phyloP scores from a whole-genome alignment of 805 yeast species.

The Yamadazyma sp. region DNA sequence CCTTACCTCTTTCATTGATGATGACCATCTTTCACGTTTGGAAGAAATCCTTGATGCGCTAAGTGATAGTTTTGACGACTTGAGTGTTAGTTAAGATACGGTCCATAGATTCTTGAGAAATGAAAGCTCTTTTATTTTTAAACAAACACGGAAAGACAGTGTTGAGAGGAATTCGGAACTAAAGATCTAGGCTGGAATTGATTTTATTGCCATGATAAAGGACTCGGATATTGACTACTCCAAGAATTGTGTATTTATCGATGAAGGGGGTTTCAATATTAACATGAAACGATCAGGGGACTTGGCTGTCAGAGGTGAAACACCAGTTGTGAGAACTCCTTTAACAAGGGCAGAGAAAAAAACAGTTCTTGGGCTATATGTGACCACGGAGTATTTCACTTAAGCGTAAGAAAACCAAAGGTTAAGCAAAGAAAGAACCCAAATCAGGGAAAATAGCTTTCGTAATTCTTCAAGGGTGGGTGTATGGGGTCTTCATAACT shows the following conservation, averaged over 20 bases:
- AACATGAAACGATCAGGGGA: conserved; percentile 9
- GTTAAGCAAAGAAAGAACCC: not conserved
- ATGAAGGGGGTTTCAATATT: conserved; percentile 18
- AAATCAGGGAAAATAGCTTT: no score
- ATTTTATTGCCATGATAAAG: conserved; percentile 3
- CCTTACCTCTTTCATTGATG: conserved; percentile 8
- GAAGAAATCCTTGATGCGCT: conserved; percentile 7
- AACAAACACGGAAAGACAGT: conserved; percentile 7
- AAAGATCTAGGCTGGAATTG: conserved; percentile 10
- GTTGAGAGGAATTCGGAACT: conserved; percentile 9
- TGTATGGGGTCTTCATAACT: no score
- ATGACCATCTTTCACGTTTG: conserved; percentile 11
- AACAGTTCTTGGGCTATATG: conserved; percentile 14
- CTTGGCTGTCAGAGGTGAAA: conserved; percentile 12
- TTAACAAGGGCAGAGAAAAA: conserved; percentile 7
- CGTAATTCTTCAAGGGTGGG: conserved; percentile 6
- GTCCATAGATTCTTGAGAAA: conserved; percentile 11
- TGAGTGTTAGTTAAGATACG: conserved; percentile 8
- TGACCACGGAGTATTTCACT: conserved; percentile 5
- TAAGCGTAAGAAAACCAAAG: conserved; percentile 2
- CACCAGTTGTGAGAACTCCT: conserved; percentile 15
- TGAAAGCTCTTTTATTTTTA: conserved; percentile 7
- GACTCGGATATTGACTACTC: conserved; percentile 8
- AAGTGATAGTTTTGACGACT: conserved; percentile 3
- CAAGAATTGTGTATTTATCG: conserved; percentile 16